Percentiles rank a stretch among this genome's conserved stretches.
Evolutionary conservation across 164 flowering plant genomes (phyloP).

Genomic region (Santalum album): DNA sequence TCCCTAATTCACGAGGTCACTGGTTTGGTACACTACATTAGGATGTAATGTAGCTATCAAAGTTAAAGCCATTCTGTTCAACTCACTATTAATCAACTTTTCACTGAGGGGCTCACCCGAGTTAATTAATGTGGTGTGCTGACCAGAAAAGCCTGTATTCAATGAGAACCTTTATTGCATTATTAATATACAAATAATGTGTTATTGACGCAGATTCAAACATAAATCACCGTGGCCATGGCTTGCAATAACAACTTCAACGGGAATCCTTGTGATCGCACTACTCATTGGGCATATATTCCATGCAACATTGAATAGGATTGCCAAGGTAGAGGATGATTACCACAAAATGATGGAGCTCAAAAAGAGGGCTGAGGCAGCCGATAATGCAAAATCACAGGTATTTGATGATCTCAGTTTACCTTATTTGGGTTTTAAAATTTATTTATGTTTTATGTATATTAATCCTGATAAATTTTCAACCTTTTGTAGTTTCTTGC

Average conservation of each 20-base stretch:
- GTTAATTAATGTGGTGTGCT: too few species aligned
- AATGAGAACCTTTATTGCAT: too few species aligned
- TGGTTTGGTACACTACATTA: neutral
- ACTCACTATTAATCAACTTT: too few species aligned
- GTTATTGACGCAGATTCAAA: conserved; percentile 53
- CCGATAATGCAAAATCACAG: conserved; percentile 88
- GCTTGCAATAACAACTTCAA: conserved; percentile 49
- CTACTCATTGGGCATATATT: conserved; percentile 68
- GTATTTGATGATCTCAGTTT: conserved; percentile 13
- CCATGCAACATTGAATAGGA: conserved; percentile 67
- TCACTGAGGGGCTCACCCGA: too few species aligned
- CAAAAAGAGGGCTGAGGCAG: conserved; percentile 79
- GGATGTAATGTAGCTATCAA: neutral
- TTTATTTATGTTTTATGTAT: neutral
- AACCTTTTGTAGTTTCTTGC: conserved; percentile 73
- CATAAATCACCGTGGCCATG: conserved; percentile 72
- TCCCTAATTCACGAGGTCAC: neutral
- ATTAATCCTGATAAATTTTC: conserved; percentile 3
- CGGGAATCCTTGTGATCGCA: conserved; percentile 64
- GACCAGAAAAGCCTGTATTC: neutral
- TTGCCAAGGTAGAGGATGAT: conserved; percentile 81
- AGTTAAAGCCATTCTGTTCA: too few species aligned
- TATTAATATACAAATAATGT: too few species aligned
- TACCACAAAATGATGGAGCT: conserved; percentile 68
- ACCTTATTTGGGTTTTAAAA: neutral